Base-by-base conservation (phyloP, 805 yeast species). In the Starmerella cellae region DNA sequence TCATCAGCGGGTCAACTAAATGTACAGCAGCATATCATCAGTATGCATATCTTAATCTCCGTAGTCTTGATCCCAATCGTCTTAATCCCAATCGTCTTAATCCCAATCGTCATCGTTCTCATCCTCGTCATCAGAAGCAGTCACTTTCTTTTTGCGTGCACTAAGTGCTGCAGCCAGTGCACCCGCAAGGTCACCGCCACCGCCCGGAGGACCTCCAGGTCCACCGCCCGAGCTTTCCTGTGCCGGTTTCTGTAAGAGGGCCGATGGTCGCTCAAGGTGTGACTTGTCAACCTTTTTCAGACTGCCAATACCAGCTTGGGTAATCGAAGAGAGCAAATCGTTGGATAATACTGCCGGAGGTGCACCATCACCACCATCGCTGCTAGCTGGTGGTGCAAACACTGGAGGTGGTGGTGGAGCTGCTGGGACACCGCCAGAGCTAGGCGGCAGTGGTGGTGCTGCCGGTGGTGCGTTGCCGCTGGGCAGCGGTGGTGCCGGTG, bases 131-230 rank as follows among this genome's bases (percentile, higher is more conserved):
- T 84, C 94, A 51, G 84, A 77, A 17, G 69, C 74, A 1, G 82
- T 71, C 6, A 88, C 94, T 59, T 83, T 84, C 18, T 73, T 75
- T 62, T 88, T 88, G 56, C 96, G 72, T 43, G 75, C 73, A 54
- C 70, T 81, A 50, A 88, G 69, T 3, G 96, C 97, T 16, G 82
- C 82, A 9, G 93, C 84, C 40, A 85, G 64, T 0, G 95, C 95
- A 60, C 82, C 93, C 1, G 94, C 95, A 45, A 85, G 63, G 18
- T 47, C 49, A 10, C 44, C 54, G 27, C 46, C 49, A 37, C 70
- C 75, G 14, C 38, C 43, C 2, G 47, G 43, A 3, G 62, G 67
- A 13, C 67, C 55, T 5, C 60, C 46, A 0, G 68, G 58, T 6
- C 67, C 46, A 1, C 65, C 55, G 5, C 58, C 45, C 0, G 60